Evolutionary conservation across 2,329 filamentous ascomycete species (phyloP), one percentile per base, ranked within the genome.

Genomic region (Fusarium odoratissimum): DNA sequence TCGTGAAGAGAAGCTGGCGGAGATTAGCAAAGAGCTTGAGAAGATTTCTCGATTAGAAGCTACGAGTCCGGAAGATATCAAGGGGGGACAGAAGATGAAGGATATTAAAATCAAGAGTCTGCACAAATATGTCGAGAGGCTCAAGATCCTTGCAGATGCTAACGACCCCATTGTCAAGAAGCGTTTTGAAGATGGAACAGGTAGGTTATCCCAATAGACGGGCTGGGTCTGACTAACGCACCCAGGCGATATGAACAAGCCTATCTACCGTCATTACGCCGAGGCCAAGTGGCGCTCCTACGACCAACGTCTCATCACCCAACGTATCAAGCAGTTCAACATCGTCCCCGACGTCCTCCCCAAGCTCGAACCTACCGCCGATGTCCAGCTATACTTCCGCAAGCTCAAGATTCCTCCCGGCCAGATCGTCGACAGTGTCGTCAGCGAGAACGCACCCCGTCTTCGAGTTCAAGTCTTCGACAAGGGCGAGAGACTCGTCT

Each of bases 131-230:
- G 80, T 98, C 61, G 92, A 97, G 80, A 82, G 91, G 60, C 85
- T 97, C 80, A 97, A 98, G 88, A 92, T 99, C 42, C 84, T 93
- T 70, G 95, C 95, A 30, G 96, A 99, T 79, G 95, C 97, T 82
- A 98, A 98, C 81, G 96, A 98, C 79, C 96, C 96, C 2, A 77
- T 94, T 41, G 94, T 98, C 69, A 98, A 98, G 89, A 93, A 94
- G 84, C 91, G 90, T 74, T 98, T 97, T 75, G 96, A 99, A 81
- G 95, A 98, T 82, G 95, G 95, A 30, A 83, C 92, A 77, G 95
- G 95, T 97, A 85, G 19, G 55, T 25, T 37, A 8, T 17, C 45
- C 16, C 37, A 42, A 41, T 42, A 9, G n/a, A 37, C 6, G 0
- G 16, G 7, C 21, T n/a, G 16, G 16, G 17, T 6, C 35, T 10